Percentiles rank a stretch among this genome's conserved stretches.
Conservation (phyloP, 2,329 filamentous ascomycete genomes). For the Diatrype stigma region DNA sequence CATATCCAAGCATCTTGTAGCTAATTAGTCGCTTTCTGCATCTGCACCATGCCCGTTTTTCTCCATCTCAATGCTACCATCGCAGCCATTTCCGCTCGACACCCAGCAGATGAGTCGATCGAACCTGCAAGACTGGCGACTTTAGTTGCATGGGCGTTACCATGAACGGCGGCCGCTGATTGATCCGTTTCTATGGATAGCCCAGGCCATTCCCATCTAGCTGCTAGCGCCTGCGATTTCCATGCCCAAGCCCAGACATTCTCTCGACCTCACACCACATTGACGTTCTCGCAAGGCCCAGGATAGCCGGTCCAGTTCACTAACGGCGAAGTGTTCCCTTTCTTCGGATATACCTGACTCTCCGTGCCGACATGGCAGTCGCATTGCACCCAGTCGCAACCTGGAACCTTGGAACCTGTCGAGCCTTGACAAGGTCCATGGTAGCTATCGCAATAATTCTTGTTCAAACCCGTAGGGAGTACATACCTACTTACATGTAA, state of each 20-base stretch:
- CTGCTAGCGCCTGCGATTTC: neutral
- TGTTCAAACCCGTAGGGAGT: too few relatives aligned
- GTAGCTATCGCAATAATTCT: too few relatives aligned
- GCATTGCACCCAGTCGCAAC: neutral
- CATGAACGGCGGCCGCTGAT: neutral
- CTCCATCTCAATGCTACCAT: conserved; percentile 14
- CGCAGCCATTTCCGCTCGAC: conserved; percentile 18
- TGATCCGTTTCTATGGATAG: conserved; percentile 2
- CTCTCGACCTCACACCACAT: neutral
- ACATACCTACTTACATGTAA: too few relatives aligned
- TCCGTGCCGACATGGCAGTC: neutral
- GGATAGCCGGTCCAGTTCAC: neutral
- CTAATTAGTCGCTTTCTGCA: conserved; percentile 14
- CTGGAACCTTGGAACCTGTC: neutral
- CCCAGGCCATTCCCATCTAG: neutral
- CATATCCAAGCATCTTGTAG: conserved; percentile 9
- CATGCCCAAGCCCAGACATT: neutral
- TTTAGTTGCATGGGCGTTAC: conserved; percentile 8
- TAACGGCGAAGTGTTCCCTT: neutral
- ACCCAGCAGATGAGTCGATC: conserved; percentile 17
- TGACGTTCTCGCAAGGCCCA: neutral
- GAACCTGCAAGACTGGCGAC: conserved; percentile 4
- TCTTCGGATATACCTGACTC: neutral
- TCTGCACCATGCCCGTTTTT: conserved; percentile 16
- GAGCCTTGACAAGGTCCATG: too few relatives aligned